Percentiles rank a stretch among this genome's conserved stretches.
phyloP scores from a whole-genome alignment of 495 filamentous ascomycete species.

The Staphylotrichum tortipilum region DNA sequence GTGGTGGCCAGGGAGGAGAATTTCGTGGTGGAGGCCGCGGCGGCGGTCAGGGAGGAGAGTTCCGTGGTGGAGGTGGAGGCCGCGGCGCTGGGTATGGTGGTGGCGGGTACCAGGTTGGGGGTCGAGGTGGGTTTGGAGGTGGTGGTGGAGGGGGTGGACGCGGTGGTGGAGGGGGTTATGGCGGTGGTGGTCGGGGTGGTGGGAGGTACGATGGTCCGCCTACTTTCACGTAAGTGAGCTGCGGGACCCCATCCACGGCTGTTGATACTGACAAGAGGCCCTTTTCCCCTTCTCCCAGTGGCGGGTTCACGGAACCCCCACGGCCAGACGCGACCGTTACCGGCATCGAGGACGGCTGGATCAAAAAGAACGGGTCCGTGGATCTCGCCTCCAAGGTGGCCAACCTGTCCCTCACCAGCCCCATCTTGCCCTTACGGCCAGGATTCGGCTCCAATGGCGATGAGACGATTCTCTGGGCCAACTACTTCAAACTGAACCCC shows the following conservation, averaged over 20 bases:
- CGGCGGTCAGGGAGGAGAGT: slow-evolving; percentile 8
- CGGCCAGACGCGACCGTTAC: slow-evolving; percentile 27
- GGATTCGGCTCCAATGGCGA: slow-evolving; percentile 49
- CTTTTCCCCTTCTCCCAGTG: background rate
- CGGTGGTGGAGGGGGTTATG: slow-evolving; percentile 11
- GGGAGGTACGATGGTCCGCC: slow-evolving; percentile 19
- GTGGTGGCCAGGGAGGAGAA: slow-evolving; percentile 6
- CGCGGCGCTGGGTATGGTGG: background rate
- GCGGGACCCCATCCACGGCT: background rate
- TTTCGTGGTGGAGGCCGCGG: slow-evolving; percentile 16
- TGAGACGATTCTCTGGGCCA: slow-evolving; percentile 49
- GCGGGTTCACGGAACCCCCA: slow-evolving; percentile 7
- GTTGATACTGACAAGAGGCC: slow-evolving; percentile 6
- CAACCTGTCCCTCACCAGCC: slow-evolving; percentile 17
- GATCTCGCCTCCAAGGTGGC: slow-evolving; percentile 15
- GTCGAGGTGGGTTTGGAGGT: slow-evolving; percentile 14
- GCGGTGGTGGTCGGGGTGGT: background rate
- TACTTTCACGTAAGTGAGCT: slow-evolving; percentile 25
- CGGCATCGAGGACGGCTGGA: slow-evolving; percentile 27
- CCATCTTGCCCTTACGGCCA: slow-evolving; percentile 42
- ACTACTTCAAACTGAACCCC: slow-evolving; percentile 51
- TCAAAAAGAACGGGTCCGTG: slow-evolving; percentile 15
- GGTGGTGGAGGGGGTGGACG: too few species aligned
- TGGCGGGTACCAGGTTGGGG: background rate
- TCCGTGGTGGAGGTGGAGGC: slow-evolving; percentile 20